Base-by-base conservation (phyloP, 2,329 filamentous ascomycete species). In the Diaporthe aspalathi region DNA sequence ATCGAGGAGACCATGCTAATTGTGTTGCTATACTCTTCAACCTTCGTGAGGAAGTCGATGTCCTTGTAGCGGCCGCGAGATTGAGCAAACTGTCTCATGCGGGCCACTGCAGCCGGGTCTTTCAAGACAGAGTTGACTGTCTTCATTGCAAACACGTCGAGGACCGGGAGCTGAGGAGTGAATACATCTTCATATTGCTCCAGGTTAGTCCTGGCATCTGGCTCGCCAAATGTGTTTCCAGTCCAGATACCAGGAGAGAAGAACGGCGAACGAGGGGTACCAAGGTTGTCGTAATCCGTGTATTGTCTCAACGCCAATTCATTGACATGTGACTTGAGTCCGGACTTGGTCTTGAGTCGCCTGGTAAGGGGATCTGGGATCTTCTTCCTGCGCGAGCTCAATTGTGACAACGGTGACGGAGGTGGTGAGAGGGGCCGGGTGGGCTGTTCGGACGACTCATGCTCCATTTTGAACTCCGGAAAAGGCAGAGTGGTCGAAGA, bases 41-140 rank as follows among this genome's bases (percentile, higher is more conserved):
- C 52, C 40, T 70, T 68, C 11, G 50, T 29, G 17, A 72, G 45
- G n/a, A 72, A 70, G 29, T 72, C 70, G 52, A 70, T 62, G 3
- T 72, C 70, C 8, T 70, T 53, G 14, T 40, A 54, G 14, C 45
- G 60, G n/a, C 67, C 67, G 5, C 45, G 40, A 14, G 50, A 40
- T 7, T 67, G 67, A 0, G 67, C 67, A 35, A 72, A 72, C 12
- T 56, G 50, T 9, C 70, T 63, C 50, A 72, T 35, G 7, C 70
- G 70, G 16, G 67, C 38, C 8, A 53, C 27, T 16, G 45, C 70
- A 16, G 60, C 67, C 7, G 38, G 35, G 17, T 72, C 62, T 17
- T 67, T 45, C 35, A 72, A 14, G 1, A 72, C 27, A 24, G 67
- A 53, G 27, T 60, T 67, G 52, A 72, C 50, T 3, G 67, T 72